These are phyloP conservation scores for Nitzschia sp. DNA, from an alignment of 108 stramenopile species.

Conservation along the genomic window DNA sequence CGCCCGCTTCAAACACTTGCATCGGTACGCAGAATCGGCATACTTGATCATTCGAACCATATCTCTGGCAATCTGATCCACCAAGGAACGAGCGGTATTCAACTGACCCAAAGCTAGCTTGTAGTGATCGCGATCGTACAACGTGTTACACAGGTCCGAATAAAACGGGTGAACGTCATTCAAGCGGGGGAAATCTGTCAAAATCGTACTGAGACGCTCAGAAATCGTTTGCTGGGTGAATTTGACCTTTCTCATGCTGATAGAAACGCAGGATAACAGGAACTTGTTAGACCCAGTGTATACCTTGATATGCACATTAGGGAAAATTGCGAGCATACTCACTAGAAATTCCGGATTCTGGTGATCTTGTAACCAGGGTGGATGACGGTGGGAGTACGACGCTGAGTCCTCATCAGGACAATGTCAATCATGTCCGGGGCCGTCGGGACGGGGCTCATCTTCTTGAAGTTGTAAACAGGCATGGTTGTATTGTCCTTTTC, in stretches of 20 bases:
- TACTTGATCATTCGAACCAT: constrained; percentile 99
- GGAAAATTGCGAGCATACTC: constrained; percentile 55
- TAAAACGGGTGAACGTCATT: constrained; percentile 99
- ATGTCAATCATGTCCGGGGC: constrained; percentile 97
- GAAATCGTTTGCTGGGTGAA: constrained; percentile 98
- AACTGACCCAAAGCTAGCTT: constrained; percentile 98
- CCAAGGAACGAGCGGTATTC: constrained; percentile 93
- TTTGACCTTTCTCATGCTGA: constrained; percentile 98
- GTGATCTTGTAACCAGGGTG: constrained; percentile 99
- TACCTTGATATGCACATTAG: not conserved
- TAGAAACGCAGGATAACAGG: not conserved
- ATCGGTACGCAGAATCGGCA: constrained; percentile 97
- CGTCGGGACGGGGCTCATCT: constrained; percentile 94
- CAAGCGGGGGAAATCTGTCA: constrained; percentile 97
- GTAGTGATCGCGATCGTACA: constrained; percentile 99
- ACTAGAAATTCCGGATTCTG: constrained; percentile 96
- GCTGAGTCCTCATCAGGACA: constrained; percentile 94
- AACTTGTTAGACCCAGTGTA: not conserved
- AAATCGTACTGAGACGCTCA: constrained; percentile 88
- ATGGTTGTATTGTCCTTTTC: constrained; percentile 42
- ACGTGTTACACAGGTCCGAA: constrained; percentile 98
- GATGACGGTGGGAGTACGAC: constrained; percentile 97
- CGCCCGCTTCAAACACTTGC: constrained; percentile 99
- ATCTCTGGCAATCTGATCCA: constrained; percentile 91
- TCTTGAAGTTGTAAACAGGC: constrained; percentile 99